phyloP scores from a whole-genome alignment of 2,329 filamentous ascomycete species.

The Colletotrichum sp. region DNA sequence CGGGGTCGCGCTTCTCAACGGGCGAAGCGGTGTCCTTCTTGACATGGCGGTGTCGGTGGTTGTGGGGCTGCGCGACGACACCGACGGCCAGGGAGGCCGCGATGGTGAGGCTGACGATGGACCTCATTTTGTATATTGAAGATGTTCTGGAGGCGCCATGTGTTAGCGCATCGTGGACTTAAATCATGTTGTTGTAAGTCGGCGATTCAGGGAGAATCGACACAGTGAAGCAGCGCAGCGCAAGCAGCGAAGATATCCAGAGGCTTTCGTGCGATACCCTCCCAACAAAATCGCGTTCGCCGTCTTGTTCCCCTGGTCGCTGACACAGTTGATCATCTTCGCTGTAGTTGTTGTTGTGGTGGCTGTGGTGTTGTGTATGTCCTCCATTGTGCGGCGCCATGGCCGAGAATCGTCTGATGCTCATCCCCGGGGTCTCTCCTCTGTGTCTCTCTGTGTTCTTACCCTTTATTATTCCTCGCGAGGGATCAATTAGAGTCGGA shows the following conservation, averaged over 20 bases:
- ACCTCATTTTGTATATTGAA: slow-evolving; percentile 47
- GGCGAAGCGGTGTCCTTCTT: slow-evolving; percentile 55
- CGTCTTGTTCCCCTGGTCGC: not conserved
- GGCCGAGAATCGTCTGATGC: not conserved
- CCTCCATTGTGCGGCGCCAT: not conserved
- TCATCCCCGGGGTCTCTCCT: not conserved
- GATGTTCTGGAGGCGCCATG: not conserved
- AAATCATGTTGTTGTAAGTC: not conserved
- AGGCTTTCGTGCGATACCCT: not conserved
- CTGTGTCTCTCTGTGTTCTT: not conserved
- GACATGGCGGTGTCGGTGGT: slow-evolving; percentile 64
- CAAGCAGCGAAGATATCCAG: not conserved
- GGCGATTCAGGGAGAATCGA: not conserved
- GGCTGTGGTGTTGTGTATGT: not conserved
- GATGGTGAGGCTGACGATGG: slow-evolving; percentile 52
- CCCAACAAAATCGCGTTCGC: not conserved
- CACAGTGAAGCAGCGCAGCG: not conserved
- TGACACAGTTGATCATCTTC: not conserved
- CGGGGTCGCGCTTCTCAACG: slow-evolving; percentile 51
- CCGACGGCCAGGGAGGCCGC: slow-evolving; percentile 58
- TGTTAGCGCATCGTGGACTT: not conserved
- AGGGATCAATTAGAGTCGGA: not conserved
- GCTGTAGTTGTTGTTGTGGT: not conserved
- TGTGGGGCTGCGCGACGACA: slow-evolving; percentile 62
- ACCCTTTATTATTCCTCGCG: slow-evolving; percentile 6